phyloP scores from a whole-genome alignment of 2,329 filamentous ascomycete genomes.

The Cercospora berteroae region DNA sequence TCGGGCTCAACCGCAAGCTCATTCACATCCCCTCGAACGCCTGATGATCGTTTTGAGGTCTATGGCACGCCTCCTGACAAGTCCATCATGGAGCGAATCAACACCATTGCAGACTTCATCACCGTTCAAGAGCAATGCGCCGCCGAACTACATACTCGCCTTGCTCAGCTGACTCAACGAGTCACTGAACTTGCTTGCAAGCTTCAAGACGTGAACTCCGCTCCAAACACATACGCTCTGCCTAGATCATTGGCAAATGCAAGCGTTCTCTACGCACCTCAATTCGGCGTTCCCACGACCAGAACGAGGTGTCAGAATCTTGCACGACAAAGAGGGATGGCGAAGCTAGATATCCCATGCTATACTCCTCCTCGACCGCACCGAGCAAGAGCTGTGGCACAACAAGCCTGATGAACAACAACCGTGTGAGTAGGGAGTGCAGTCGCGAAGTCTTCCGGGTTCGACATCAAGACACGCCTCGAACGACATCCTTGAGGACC shows the following conservation, averaged over 20 bases:
- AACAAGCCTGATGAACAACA: not conserved
- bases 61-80: not conserved
- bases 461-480: not conserved
- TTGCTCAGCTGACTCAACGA: slow-evolving; percentile 3
- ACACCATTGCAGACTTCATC: slow-evolving; percentile 5
- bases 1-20: not conserved
- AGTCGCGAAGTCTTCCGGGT: not conserved
- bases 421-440: not conserved
- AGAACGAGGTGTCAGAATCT: not conserved
- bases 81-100: slow-evolving; percentile 1
- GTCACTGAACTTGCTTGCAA: not conserved
- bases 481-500: not conserved
- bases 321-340: not conserved
- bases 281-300: not conserved
- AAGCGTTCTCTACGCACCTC: not conserved
- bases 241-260: not conserved
- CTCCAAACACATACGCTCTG: not conserved
- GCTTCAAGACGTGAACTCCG: not conserved
- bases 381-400: not conserved
- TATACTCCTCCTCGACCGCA: not conserved
- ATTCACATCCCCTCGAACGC: not conserved
- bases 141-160: not conserved
- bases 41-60: not conserved
- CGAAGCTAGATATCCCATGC: not conserved
- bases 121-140: slow-evolving; percentile 1